phyloP scores from a whole-genome alignment of 768 basidiomycete genomes.

The Boletus subparvulus region DNA sequence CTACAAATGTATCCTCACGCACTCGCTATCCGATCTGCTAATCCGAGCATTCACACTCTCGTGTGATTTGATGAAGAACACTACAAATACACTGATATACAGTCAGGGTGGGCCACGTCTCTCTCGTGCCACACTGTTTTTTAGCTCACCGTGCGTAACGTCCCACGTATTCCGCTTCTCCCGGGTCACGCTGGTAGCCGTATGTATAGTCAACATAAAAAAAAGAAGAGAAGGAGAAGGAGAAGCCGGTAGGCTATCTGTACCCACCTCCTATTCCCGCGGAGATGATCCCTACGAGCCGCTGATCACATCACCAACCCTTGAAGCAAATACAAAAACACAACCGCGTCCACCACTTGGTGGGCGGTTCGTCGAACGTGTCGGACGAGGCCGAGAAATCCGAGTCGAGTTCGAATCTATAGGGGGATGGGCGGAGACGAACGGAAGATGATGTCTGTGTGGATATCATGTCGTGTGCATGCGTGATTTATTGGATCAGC shows the following conservation, averaged over 20 bases:
- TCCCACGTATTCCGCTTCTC: neutral
- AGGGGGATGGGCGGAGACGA: constrained; percentile 9
- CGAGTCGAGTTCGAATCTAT: constrained; percentile 26
- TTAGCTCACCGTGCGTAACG: neutral
- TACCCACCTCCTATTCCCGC: constrained; percentile 10
- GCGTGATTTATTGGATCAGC: neutral
- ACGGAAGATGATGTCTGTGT: constrained; percentile 9
- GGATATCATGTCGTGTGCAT: neutral
- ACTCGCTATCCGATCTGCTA: constrained; percentile 18
- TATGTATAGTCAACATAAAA: neutral
- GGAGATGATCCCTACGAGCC: constrained; percentile 10
- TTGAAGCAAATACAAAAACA: constrained; percentile 24
- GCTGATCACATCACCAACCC: constrained; percentile 19
- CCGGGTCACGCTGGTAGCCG: neutral
- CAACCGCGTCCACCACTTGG: constrained; percentile 21
- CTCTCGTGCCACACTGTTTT: neutral
- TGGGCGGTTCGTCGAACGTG: constrained; percentile 20
- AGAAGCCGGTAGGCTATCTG: neutral
- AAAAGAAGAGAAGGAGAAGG: neutral
- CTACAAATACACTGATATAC: constrained; percentile 4
- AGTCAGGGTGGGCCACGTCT: neutral
- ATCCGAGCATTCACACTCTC: neutral
- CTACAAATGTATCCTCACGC: constrained; percentile 21
- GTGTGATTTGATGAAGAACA: neutral
- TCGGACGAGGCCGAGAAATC: constrained; percentile 28